Evolutionary conservation across 208 protist species (phyloP).

Genomic region (Kentomonas sorsogonicus): DNA sequence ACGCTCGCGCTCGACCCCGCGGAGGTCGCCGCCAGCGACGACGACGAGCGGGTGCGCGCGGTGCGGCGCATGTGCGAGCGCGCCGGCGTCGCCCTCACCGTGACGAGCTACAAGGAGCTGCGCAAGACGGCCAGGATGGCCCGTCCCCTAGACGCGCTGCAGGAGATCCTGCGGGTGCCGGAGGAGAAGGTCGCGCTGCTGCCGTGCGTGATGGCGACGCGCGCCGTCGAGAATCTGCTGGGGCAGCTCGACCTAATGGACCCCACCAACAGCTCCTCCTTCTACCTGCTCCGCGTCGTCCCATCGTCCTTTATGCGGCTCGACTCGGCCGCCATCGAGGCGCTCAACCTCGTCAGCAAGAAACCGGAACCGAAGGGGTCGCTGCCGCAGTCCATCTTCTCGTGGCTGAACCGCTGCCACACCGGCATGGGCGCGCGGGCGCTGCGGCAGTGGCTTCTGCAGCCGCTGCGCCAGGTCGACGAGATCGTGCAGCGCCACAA

Average conservation of each 20-base stretch:
- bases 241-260: constrained; percentile 61
- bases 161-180: constrained; percentile 80
- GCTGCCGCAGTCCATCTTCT: constrained; percentile 82
- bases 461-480: constrained; percentile 90
- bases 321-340: constrained; percentile 89
- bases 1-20: constrained; percentile 22
- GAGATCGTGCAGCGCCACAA: constrained; percentile 92
- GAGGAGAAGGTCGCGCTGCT: constrained; percentile 55
- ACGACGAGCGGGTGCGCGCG: constrained; percentile 41
- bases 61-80: constrained; percentile 81
- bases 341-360: constrained; percentile 88
- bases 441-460: constrained; percentile 96
- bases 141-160: constrained; percentile 30
- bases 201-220: constrained; percentile 34
- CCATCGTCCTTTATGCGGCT: constrained; percentile 92
- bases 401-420: constrained; percentile 93
- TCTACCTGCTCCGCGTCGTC: constrained; percentile 70
- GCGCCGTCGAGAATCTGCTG: constrained; percentile 65
- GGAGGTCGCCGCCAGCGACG: constrained; percentile 10
- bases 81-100: constrained; percentile 42
- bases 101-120: constrained; percentile 25
- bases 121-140: constrained; percentile 17
- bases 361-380: constrained; percentile 74
- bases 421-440: constrained; percentile 95
- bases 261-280: constrained; percentile 57